phyloP scores from a whole-genome alignment of 2,329 filamentous ascomycete genomes.

The Verticillium nubilum region DNA sequence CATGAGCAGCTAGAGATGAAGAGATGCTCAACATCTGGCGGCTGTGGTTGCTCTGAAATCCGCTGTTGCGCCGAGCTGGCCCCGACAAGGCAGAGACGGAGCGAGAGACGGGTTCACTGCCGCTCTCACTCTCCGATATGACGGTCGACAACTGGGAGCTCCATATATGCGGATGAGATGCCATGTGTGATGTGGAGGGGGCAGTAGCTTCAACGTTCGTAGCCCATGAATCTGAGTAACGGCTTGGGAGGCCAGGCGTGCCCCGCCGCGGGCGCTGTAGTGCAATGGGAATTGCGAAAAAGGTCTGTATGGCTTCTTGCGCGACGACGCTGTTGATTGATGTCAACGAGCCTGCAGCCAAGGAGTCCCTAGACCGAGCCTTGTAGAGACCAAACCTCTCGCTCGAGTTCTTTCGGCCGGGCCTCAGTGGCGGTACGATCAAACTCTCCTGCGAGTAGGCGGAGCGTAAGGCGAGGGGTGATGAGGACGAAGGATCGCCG shows the following conservation, averaged over 20 bases:
- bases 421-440: constrained; percentile 48
- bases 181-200: neutral
- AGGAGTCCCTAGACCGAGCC: constrained; percentile 46
- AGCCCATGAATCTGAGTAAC: constrained; percentile 22
- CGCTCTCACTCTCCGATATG: constrained; percentile 54
- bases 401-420: constrained; percentile 39
- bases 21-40: constrained; percentile 53
- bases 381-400: constrained; percentile 45
- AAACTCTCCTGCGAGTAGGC: constrained; percentile 59
- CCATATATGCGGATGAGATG: constrained; percentile 50
- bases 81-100: constrained; percentile 38
- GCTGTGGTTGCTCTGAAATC: constrained; percentile 44
- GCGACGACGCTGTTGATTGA: constrained; percentile 51
- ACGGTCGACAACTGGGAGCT: constrained; percentile 61
- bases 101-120: constrained; percentile 43
- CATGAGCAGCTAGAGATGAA: constrained; percentile 42
- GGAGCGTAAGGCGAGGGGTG: constrained; percentile 32
- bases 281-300: constrained; percentile 33
- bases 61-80: constrained; percentile 41
- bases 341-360: constrained; percentile 47
- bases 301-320: constrained; percentile 36
- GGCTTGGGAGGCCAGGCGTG: constrained; percentile 21
- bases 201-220: neutral
- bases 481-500: constrained; percentile 34
- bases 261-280: constrained; percentile 27